These are phyloP conservation scores for Tetracladium marchalianum DNA, from an alignment of 495 filamentous ascomycete species.

Conservation along the genomic window DNA sequence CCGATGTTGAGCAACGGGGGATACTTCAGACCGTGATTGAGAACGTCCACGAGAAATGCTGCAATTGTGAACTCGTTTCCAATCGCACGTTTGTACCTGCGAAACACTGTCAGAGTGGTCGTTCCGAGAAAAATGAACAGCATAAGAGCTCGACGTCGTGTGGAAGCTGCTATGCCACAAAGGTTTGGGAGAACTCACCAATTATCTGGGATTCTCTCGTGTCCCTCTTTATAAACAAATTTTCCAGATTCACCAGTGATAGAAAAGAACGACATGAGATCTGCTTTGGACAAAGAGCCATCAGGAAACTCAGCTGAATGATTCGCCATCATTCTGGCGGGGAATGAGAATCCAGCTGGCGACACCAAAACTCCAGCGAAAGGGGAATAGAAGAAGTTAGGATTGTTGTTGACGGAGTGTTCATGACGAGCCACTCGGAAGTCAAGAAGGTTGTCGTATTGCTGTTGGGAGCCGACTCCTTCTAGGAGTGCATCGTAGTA, in stretches of 20 bases:
- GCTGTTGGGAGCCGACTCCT: conserved; percentile 8
- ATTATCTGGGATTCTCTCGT: conserved; percentile 48
- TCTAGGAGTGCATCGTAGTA: conserved; percentile 20
- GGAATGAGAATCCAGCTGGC: conserved; percentile 37
- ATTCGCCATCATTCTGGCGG: conserved; percentile 34
- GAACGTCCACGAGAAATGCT: conserved; percentile 15
- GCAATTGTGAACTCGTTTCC: conserved; percentile 16
- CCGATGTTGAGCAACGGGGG: conserved; percentile 33
- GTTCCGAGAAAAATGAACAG: background rate
- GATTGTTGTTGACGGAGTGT: conserved; percentile 38
- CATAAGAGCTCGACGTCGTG: conserved; percentile 31
- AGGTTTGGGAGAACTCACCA: conserved; percentile 39
- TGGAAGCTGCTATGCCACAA: conserved; percentile 19
- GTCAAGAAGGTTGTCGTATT: conserved; percentile 23
- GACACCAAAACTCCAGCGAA: conserved; percentile 36
- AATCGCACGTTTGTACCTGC: conserved; percentile 10
- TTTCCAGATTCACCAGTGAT: conserved; percentile 28
- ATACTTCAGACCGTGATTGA: conserved; percentile 21
- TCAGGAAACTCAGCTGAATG: conserved; percentile 35
- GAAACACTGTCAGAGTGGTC: background rate
- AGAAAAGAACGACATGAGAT: conserved; percentile 37
- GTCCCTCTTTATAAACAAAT: conserved; percentile 33
- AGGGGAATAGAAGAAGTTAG: conserved; percentile 43
- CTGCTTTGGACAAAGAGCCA: conserved; percentile 29
- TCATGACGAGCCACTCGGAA: conserved; percentile 31